Evolutionary conservation across 441 rosid genomes (phyloP).

Genomic region (Melastoma candidum): DNA sequence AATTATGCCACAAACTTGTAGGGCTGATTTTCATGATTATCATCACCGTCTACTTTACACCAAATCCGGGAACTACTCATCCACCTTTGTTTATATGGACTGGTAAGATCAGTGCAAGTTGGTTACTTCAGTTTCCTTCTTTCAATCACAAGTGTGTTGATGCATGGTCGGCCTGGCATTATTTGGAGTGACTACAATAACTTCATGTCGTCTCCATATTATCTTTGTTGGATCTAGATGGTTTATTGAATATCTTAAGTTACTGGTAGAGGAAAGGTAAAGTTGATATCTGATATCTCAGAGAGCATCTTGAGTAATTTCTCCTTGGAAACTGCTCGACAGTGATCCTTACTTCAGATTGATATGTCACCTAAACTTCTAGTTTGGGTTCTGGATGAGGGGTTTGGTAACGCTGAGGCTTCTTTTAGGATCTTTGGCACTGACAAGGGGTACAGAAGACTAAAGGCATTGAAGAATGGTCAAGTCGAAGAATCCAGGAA

Average conservation of each 20-base stretch:
- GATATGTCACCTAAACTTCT: background rate
- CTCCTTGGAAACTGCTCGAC: no score
- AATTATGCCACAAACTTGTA: conserved; percentile 20
- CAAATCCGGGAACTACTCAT: conserved; percentile 93
- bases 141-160: background rate
- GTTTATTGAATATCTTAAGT: no score
- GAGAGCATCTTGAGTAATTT: no score
- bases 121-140: conserved; percentile 1
- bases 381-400: background rate
- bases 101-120: conserved; percentile 36
- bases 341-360: no score
- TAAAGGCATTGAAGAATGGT: conserved; percentile 50
- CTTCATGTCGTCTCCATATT: no score
- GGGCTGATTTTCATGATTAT: conserved; percentile 96
- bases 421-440: conserved; percentile 78
- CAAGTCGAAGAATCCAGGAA: conserved; percentile 30
- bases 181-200: no score
- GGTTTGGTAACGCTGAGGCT: background rate
- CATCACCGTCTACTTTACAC: conserved; percentile 93
- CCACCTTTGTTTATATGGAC: conserved; percentile 95
- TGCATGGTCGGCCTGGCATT: background rate
- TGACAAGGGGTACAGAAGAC: conserved; percentile 79
- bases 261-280: no score
- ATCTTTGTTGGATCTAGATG: no score
- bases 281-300: no score